These are phyloP conservation scores for Rubroshorea leprosula DNA, from an alignment of 345 rosid genomes.

Conservation along the genomic window DNA sequence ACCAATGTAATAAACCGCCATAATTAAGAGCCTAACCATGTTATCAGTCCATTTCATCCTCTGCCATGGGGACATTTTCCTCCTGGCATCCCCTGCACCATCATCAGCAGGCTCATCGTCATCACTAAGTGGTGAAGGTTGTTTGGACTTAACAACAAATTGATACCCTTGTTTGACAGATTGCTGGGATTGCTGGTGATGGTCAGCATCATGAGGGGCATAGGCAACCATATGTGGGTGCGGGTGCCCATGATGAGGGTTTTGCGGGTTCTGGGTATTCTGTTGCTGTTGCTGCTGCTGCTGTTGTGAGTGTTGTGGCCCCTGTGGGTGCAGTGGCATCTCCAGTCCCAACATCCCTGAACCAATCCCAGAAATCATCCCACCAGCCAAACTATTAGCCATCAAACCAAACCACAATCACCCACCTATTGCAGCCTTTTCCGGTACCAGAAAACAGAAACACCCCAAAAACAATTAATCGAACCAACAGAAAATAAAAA, in stretches of 20 bases:
- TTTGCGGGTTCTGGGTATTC: constrained; percentile 35
- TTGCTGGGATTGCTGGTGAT: constrained; percentile 38
- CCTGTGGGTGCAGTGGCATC: constrained; percentile 57
- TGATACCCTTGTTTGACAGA: constrained; percentile 35
- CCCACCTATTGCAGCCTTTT: constrained; percentile 13
- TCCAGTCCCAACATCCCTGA: constrained; percentile 76
- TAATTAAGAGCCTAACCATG: constrained; percentile 78
- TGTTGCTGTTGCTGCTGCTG: constrained; percentile 27
- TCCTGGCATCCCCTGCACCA: constrained; percentile 43
- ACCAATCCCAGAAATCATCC: constrained; percentile 60
- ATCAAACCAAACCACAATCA: constrained; percentile 29
- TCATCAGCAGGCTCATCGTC: constrained; percentile 82
- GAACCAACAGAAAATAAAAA: background rate
- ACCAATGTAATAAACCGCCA: constrained; percentile 90
- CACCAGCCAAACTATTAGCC: constrained; percentile 61
- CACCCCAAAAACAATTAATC: background rate
- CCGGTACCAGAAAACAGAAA: background rate
- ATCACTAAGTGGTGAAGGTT: constrained; percentile 51
- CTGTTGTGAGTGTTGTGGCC: constrained; percentile 17
- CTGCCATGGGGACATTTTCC: constrained; percentile 77
- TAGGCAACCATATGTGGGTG: constrained; percentile 51
- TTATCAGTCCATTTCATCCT: constrained; percentile 97
- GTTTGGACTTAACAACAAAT: constrained; percentile 42
- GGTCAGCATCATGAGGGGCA: constrained; percentile 36
- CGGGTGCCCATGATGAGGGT: constrained; percentile 38